Conservation (phyloP, 345 rosid genomes). For the Turritis glabra region DNA sequence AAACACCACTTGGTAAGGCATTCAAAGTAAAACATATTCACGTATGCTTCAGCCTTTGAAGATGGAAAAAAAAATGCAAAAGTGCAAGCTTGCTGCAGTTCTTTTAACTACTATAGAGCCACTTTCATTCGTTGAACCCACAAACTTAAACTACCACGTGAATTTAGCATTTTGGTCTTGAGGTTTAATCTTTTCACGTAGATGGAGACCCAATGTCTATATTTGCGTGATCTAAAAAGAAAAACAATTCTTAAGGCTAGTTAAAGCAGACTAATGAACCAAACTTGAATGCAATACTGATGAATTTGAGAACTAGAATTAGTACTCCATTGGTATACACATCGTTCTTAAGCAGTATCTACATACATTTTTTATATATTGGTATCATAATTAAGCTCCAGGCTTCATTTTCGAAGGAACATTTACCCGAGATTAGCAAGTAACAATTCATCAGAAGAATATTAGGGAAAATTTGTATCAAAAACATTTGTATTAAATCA, state of each 20-base stretch:
- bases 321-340: not conserved
- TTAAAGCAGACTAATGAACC: not conserved
- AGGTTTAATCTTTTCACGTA: conserved; percentile 8
- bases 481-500: not conserved
- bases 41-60: conserved; percentile 10
- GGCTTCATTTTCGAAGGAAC: not conserved
- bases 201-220: not conserved
- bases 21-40: conserved; percentile 8
- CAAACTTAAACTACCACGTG: not conserved
- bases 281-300: not conserved
- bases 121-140: not conserved
- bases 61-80: not conserved
- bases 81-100: not conserved
- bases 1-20: conserved; percentile 16
- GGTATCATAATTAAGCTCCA: not conserved
- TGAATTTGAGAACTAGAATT: not conserved
- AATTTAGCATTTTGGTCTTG: not conserved
- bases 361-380: not conserved
- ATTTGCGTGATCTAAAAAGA: not conserved
- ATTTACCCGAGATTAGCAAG: not conserved
- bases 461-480: not conserved
- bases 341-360: not conserved
- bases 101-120: not conserved
- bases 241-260: not conserved
- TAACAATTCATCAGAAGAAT: not conserved